Evolutionary conservation across 306 rosid species (phyloP), one percentile per base, ranked within the genome.

Genomic region (Glycine latifolia): DNA sequence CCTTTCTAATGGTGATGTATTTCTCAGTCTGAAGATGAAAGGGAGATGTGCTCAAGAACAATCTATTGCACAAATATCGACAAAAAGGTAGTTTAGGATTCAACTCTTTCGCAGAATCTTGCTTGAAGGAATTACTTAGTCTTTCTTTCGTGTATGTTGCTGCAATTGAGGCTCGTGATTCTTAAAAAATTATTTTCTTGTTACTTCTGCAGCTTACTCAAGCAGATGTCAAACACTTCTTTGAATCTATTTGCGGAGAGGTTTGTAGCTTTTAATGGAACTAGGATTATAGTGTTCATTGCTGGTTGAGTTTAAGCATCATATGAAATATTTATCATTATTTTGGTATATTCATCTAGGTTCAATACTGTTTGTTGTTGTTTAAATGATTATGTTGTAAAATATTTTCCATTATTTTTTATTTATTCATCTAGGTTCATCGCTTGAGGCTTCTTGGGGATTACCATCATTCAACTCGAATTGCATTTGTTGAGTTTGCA

Each of bases 41-140:
- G 98, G 37, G 99, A 95, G 88, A 95, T 95, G 99, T 95, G 99
- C 91, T 90, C 98, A 68, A 93, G 99, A 78, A 95, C 99, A 47
- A 95, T 95, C 78, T 95, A 95, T 84, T 95, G 99, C 91, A 95
- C 99, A 61, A 95, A 93, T 86, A 86, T 95, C 50, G 99, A 93
- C 93, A 95, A 93, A 89, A 95, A 91, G 99, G 99, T 95, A 87
- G 17, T 66, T 74, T 61, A 79, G 78, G 76, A 71, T 77, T 73
- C 63, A 48, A 20, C 10, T 14, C 47, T 65, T 39, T 61, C 44
- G 39, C 66, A 53, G 58, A 43, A 79, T 86, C 83, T 50, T 54
- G 44, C 35, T 76, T 14, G 58, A 63, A 56, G 55, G 52, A 73
- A 81, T 77, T 69, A 39, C 12, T 48, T 54, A 26, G 16, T 78